Conservation (phyloP, 345 rosid species). For the Barbarea vulgaris region DNA sequence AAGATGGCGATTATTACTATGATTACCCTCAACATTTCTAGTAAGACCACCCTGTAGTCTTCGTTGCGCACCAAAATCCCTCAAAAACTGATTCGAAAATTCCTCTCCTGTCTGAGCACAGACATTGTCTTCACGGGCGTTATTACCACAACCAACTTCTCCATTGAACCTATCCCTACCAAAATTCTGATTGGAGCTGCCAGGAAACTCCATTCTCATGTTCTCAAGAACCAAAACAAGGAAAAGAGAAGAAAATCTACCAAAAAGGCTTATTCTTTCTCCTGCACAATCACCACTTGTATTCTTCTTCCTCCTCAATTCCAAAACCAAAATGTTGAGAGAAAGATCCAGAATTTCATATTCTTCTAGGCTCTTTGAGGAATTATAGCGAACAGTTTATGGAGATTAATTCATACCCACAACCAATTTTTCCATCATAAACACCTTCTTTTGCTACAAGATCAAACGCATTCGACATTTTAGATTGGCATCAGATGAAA, state of each 20-base stretch:
- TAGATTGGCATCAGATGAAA: neutral
- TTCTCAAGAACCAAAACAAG: conserved; percentile 22
- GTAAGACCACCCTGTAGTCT: conserved; percentile 29
- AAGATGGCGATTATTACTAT: conserved; percentile 41
- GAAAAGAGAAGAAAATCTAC: neutral
- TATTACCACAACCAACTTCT: conserved; percentile 10
- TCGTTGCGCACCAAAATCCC: conserved; percentile 51
- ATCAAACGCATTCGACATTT: conserved; percentile 5
- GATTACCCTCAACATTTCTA: conserved; percentile 22
- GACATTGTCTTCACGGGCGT: conserved; percentile 42
- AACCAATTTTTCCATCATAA: neutral
- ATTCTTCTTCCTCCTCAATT: neutral
- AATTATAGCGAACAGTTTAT: conserved; percentile 20
- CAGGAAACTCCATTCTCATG: conserved; percentile 58
- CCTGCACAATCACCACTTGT: conserved; percentile 14
- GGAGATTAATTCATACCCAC: conserved; percentile 25
- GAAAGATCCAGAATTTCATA: neutral
- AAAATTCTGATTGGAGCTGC: conserved; percentile 44
- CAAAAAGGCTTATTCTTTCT: conserved; percentile 10
- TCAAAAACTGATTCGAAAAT: conserved; percentile 64
- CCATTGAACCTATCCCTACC: conserved; percentile 39
- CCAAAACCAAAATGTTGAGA: neutral
- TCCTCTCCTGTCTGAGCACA: conserved; percentile 85
- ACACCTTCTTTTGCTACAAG: conserved; percentile 22
- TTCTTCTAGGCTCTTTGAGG: conserved; percentile 25